These are phyloP conservation scores for Clitoria ternatea DNA, from an alignment of 306 rosid species.

Conservation along the genomic window DNA sequence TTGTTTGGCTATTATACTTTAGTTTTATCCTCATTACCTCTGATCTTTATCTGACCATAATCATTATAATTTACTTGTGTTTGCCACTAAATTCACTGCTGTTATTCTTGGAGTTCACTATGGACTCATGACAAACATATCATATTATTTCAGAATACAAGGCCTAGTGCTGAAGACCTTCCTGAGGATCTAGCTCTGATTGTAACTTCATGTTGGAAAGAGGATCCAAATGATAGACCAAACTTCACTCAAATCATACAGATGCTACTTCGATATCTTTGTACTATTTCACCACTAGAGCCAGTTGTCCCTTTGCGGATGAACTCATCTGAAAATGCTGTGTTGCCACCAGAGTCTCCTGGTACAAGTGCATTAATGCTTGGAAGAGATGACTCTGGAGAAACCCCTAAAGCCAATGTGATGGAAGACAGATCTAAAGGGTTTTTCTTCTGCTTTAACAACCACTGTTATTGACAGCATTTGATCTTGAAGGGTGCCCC, in stretches of 20 bases:
- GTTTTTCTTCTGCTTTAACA: slow-evolving; percentile 66
- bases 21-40: not conserved
- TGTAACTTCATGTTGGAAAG: slow-evolving; percentile 90
- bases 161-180: slow-evolving; percentile 82
- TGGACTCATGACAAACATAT: not conserved
- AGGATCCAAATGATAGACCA: slow-evolving; percentile 77
- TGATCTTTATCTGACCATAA: not conserved
- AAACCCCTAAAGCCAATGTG: slow-evolving; percentile 26
- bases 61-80: not conserved
- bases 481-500: not conserved
- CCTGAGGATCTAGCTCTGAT: slow-evolving; percentile 69
- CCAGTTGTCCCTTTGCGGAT: slow-evolving; percentile 47
- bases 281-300: slow-evolving; percentile 45
- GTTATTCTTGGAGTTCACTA: not conserved
- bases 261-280: slow-evolving; percentile 75
- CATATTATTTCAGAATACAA: slow-evolving; percentile 58
- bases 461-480: slow-evolving; percentile 54
- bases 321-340: slow-evolving; percentile 56
- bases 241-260: slow-evolving; percentile 76
- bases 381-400: slow-evolving; percentile 46
- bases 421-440: slow-evolving; percentile 62
- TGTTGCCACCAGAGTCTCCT: slow-evolving; percentile 88
- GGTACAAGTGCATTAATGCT: slow-evolving; percentile 88
- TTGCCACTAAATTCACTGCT: not conserved
- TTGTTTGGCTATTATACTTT: not conserved